Base-by-base conservation (phyloP, 768 basidiomycete genomes). In the Myochromella boudieri region DNA sequence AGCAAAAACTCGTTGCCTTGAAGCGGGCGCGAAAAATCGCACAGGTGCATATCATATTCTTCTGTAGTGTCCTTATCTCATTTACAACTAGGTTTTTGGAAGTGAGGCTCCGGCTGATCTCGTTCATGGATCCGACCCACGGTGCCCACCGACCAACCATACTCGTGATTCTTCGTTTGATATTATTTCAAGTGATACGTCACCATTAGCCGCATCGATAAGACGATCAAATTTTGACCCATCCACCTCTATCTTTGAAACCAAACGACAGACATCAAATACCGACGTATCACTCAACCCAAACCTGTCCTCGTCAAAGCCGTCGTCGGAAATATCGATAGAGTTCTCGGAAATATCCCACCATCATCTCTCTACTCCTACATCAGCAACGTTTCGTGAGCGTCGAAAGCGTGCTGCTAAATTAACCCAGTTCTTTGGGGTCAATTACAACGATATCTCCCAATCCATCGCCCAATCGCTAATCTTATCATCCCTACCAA, bases 401-500 rank as follows among this genome's bases (percentile, higher is more conserved):
- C 54, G 54, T 18, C 49, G 74, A n/a, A 60, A 70, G 6, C 73
- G 78, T 24, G 72, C 72, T n/a, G 74, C 71, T 46, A 83, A 82
- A 59, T 61, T 83, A 32, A 68, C 76, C 20, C 74, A 72, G 34
- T 81, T 83, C 62, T 82, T 82, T 58, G 80, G 80, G 11, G 79
- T 81, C 25, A 68, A 63, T 21, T 73, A 72, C 53, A 63, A 72
- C 43, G 74, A 77, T 52, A 64, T 82, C 22, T 60, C 68, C 3
- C 51, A 60, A 20, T 60, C 64, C 2, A 37, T 62, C 10, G 32
- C 49, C 9, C 46, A 50, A 28, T 42, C 48, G 24, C 25, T 48
- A 37, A 17, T 26, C n/a, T 31, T 34, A 9, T 37, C 46, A 15
- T 12, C 48, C 29, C 6, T 37, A 14, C 17, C 46, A 1, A 37